Evolutionary conservation across 805 yeast species (phyloP).

Genomic region (Saccharomycopsis fibuligera): DNA sequence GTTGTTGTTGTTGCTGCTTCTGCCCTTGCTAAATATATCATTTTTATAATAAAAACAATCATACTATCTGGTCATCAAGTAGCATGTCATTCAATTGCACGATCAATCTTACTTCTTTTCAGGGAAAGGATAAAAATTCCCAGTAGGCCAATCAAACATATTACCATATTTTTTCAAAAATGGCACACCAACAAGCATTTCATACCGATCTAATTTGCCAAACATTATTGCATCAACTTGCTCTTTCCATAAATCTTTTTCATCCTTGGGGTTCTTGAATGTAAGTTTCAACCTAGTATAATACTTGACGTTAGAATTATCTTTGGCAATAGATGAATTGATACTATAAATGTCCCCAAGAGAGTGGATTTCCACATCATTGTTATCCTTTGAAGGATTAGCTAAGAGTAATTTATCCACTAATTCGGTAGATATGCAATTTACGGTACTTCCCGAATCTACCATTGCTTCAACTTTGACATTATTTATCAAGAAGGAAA

Average conservation of each 20-base stretch:
- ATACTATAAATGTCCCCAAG: neutral
- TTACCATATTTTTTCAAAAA: constrained; percentile 1
- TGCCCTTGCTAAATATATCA: too few relatives aligned
- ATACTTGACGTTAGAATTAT: neutral
- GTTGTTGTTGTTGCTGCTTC: too few relatives aligned
- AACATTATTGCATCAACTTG: constrained; percentile 5
- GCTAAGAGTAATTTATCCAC: neutral
- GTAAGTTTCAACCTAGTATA: neutral
- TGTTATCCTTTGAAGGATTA: neutral
- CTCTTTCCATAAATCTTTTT: neutral
- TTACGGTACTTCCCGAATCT: constrained; percentile 2
- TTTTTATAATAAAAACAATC: too few relatives aligned
- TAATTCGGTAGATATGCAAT: neutral
- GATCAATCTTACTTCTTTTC: too few relatives aligned
- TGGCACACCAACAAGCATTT: neutral
- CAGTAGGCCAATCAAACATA: constrained; percentile 4
- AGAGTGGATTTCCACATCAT: neutral
- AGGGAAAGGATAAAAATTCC: constrained; percentile 2
- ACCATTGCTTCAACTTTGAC: constrained; percentile 1
- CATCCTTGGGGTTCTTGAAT: neutral
- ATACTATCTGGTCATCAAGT: too few relatives aligned
- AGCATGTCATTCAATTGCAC: too few relatives aligned
- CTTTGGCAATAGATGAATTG: neutral
- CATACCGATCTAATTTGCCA: constrained; percentile 3
- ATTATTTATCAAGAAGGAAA: neutral